A percentile compares a stretch with the other conserved stretches of the same genome.
Conservation (phyloP, 306 rosid genomes). For the Fragaria vesca region DNA sequence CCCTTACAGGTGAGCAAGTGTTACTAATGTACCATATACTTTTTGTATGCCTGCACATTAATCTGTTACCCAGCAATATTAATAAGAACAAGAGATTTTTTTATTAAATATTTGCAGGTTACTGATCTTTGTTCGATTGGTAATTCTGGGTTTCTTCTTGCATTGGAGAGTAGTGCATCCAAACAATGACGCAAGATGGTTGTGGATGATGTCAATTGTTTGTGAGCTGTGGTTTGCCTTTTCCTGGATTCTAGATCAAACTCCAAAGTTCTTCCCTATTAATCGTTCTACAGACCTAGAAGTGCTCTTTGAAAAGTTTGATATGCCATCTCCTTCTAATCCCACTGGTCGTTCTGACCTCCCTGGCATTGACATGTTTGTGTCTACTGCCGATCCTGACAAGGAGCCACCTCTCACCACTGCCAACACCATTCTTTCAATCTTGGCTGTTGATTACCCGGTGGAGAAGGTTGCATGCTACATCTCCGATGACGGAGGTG, state of each 20-base stretch:
- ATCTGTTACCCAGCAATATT: background rate
- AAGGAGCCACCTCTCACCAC: constrained; percentile 92
- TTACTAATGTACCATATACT: background rate
- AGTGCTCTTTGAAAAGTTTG: constrained; percentile 69
- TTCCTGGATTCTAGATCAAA: constrained; percentile 92
- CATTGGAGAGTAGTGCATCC: constrained; percentile 79
- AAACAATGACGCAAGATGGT: constrained; percentile 66
- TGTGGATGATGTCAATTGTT: constrained; percentile 82
- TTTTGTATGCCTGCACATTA: background rate
- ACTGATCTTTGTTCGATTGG: constrained; percentile 49
- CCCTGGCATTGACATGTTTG: constrained; percentile 67
- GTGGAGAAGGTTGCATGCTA: constrained; percentile 83
- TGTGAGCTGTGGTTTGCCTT: constrained; percentile 95
- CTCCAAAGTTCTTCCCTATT: constrained; percentile 79
- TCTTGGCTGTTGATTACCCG: constrained; percentile 82
- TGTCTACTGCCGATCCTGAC: constrained; percentile 88
- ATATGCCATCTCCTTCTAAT: constrained; percentile 51
- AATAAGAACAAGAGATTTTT: background rate
- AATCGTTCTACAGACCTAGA: constrained; percentile 75
- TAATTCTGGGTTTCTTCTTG: constrained; percentile 60
- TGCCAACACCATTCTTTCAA: constrained; percentile 88
- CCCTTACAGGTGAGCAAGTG: constrained; percentile 64
- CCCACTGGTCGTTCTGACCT: constrained; percentile 50
- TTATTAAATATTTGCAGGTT: constrained; percentile 35
- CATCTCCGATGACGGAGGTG: constrained; percentile 88